Conservation (phyloP, 2,329 filamentous ascomycete species). For the Aspergillus clavatus region DNA sequence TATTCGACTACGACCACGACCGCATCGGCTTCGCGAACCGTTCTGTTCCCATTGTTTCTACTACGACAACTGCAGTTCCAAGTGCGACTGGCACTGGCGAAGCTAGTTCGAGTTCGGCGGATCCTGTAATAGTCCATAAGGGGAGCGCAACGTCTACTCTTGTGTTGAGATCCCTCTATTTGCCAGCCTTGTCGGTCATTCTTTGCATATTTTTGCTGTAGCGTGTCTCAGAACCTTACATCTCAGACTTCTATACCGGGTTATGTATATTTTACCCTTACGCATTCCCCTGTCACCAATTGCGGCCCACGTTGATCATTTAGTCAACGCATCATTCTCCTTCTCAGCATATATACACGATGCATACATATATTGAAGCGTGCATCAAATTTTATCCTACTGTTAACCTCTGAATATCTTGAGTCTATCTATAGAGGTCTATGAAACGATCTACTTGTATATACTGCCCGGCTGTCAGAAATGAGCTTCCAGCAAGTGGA, state of each 20-base stretch:
- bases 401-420: too few species aligned
- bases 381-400: too few species aligned
- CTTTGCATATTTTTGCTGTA: slow-evolving; percentile 13
- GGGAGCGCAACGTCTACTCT: slow-evolving; percentile 4
- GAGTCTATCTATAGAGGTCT: too few species aligned
- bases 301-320: too few species aligned
- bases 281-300: too few species aligned
- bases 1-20: slow-evolving; percentile 68
- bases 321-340: too few species aligned
- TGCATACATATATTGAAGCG: too few species aligned
- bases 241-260: background rate
- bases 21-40: slow-evolving; percentile 35
- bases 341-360: too few species aligned
- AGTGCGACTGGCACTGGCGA: slow-evolving; percentile 3
- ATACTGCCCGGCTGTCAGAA: background rate
- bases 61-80: slow-evolving; percentile 13
- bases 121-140: slow-evolving; percentile 5
- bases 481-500: too few species aligned
- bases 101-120: slow-evolving; percentile 5
- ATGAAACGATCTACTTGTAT: too few species aligned
- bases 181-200: slow-evolving; percentile 13
- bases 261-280: background rate
- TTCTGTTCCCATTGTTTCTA: slow-evolving; percentile 9
- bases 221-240: too few species aligned
- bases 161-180: slow-evolving; percentile 9